Conservation (phyloP, 192 early-diverging fungal species). For the Gryganskiella cystojenkinii region DNA sequence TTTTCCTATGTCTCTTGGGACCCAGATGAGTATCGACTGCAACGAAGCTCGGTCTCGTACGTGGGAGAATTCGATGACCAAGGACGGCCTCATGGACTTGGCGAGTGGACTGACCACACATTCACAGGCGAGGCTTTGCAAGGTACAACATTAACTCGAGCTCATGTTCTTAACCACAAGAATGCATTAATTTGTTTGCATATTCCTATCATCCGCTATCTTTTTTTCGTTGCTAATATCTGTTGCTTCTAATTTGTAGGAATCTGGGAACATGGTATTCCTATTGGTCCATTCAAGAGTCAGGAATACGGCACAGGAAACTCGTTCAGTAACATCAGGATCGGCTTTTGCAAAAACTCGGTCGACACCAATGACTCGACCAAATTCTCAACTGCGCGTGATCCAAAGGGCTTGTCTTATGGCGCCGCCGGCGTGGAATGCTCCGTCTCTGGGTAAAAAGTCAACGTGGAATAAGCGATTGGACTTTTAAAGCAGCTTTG, state of each 20-base stretch:
- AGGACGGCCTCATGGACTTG: slow-evolving; percentile 51
- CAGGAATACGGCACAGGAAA: slow-evolving; percentile 55
- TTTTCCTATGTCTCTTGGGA: slow-evolving; percentile 56
- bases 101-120: slow-evolving; percentile 56
- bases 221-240: background rate
- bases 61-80: slow-evolving; percentile 53
- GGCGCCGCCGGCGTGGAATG: slow-evolving; percentile 51
- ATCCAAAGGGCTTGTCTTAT: slow-evolving; percentile 34
- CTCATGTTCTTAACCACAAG: no score
- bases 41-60: slow-evolving; percentile 37
- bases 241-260: slow-evolving; percentile 10
- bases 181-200: no score
- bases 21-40: slow-evolving; percentile 33
- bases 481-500: no score
- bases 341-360: slow-evolving; percentile 54
- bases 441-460: slow-evolving; percentile 52
- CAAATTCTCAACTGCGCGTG: slow-evolving; percentile 21
- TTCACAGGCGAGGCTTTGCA: slow-evolving; percentile 53
- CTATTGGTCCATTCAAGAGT: slow-evolving; percentile 54
- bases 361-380: slow-evolving; percentile 30
- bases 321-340: slow-evolving; percentile 47
- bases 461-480: no score
- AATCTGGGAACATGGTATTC: slow-evolving; percentile 52
- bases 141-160: no score
- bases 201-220: no score